Base-by-base conservation (phyloP, 2,329 filamentous ascomycete species). In the Arthrobotrys conoides region DNA sequence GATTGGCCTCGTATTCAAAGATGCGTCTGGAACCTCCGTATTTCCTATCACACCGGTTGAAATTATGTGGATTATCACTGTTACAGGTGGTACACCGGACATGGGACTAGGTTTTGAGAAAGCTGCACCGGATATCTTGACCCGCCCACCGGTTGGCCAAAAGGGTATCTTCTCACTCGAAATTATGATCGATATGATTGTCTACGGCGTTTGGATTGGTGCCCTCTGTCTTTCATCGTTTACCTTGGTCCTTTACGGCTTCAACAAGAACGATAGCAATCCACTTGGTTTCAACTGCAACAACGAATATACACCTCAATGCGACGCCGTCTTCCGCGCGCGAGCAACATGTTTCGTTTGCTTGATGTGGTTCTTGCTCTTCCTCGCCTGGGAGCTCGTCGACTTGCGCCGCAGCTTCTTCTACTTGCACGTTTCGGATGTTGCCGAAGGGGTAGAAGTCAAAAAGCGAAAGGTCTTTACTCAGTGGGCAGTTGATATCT, bases 41-140 rank as follows among this genome's bases (percentile, higher is more conserved):
- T 97, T 96, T 84, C 93, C 93, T 3, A 89, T 97, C 53, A 90
- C 92, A 0, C 93, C 93, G 0, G 90, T 97, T 6, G 91, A 97
- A 82, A 95, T 97, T 80, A 88, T 97, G 76, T 97, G 93, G 93
- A 93, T 97, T 84, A 97, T 97, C 85, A 94, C 97, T 91, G 89
- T 96, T 69, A 97, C 94, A 0, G 95, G 92, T 44, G 82, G 83
- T 76, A 90, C 96, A 83, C 93, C 93, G 0, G 94, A 94, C 75
- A 96, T 97, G 86, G 94, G 93, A 46, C 89, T 97, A 0, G 93
- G 93, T 20, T 91, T 93, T 81, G 93, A 97, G 84, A 86, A 88
- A 53, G 92, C 93, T 0, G 89, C 91, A 0, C 87, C 89, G 1
- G 92, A 95, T 83, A 91, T 96, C 78, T 93, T 97, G 89, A 86